Conservation (phyloP, 768 basidiomycete genomes). For the Pleurotus sapidus region DNA sequence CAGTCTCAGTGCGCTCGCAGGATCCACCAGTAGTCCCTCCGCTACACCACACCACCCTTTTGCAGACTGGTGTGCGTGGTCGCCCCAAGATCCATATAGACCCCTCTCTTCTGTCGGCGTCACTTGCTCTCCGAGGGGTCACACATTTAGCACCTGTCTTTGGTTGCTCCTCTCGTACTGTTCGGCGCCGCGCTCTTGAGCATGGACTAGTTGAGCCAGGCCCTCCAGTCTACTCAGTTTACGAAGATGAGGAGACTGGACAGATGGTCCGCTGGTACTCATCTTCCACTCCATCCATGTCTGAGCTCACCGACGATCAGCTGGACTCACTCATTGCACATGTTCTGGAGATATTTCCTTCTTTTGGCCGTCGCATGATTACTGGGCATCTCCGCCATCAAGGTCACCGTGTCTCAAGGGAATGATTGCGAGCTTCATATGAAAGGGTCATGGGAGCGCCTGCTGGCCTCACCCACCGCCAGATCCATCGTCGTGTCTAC, state of each 20-base stretch:
- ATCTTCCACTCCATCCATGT: constrained; percentile 14
- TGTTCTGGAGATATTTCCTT: constrained; percentile 19
- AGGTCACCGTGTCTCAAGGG: constrained; percentile 13
- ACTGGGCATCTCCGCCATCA: constrained; percentile 14
- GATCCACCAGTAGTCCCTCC: no score
- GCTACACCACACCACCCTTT: no score
- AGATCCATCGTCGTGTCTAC: constrained; percentile 14
- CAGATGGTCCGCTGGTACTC: not conserved
- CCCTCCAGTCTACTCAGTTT: constrained; percentile 14
- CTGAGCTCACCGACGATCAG: constrained; percentile 16
- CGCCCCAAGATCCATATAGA: no score
- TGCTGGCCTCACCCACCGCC: not conserved
- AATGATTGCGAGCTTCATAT: constrained; percentile 10
- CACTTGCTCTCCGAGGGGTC: no score
- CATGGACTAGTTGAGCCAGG: constrained; percentile 19
- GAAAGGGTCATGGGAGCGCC: constrained; percentile 11
- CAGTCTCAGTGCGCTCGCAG: no score
- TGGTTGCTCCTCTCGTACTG: constrained; percentile 15
- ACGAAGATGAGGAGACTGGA: constrained; percentile 9
- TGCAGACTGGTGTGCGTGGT: no score
- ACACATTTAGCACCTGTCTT: constrained; percentile 8
- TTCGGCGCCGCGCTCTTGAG: constrained; percentile 23
- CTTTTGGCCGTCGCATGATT: constrained; percentile 18
- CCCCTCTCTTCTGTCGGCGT: no score
- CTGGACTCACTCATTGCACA: constrained; percentile 16